Percentiles rank a stretch among this genome's conserved stretches.
Evolutionary conservation across 352 stramenopile species (phyloP).

Genomic region (Pythium phragmitis): DNA sequence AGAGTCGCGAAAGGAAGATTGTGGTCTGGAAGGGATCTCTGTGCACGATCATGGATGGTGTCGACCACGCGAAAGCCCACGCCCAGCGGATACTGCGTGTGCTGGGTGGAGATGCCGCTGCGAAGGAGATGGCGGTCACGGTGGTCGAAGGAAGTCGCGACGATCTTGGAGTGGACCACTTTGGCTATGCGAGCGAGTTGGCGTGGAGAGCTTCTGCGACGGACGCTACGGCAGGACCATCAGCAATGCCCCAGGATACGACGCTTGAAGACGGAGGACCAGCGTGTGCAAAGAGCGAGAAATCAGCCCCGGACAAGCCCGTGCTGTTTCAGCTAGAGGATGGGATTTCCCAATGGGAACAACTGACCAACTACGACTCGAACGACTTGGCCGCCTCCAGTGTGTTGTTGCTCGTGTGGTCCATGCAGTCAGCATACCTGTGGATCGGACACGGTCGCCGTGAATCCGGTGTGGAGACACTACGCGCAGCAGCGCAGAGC

Average conservation of each 20-base stretch:
- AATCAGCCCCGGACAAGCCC: conserved; percentile 7
- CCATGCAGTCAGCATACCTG: conserved; percentile 25
- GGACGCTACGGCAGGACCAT: not conserved
- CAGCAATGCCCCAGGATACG: no score
- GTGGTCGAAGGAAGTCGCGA: conserved; percentile 6
- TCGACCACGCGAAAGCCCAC: conserved; percentile 21
- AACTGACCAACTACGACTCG: conserved; percentile 58
- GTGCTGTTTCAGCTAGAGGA: conserved; percentile 44
- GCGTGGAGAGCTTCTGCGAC: conserved; percentile 22
- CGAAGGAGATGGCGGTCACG: not conserved
- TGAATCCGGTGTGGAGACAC: not conserved
- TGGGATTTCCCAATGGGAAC: conserved; percentile 38
- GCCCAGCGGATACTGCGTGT: conserved; percentile 30
- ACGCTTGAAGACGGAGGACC: not conserved
- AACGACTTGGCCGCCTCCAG: conserved; percentile 43
- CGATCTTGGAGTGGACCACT: conserved; percentile 16
- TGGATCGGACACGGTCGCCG: conserved; percentile 35
- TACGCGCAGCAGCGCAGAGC: not conserved
- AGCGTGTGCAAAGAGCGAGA: not conserved
- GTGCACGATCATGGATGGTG: conserved; percentile 32
- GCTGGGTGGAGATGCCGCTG: not conserved
- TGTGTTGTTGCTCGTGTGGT: conserved; percentile 35
- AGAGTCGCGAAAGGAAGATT: conserved; percentile 18
- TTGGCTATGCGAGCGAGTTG: conserved; percentile 12
- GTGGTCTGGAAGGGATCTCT: conserved; percentile 41